Base-by-base conservation (phyloP, 2,329 filamentous ascomycete species). In the Truncatella angustata region DNA sequence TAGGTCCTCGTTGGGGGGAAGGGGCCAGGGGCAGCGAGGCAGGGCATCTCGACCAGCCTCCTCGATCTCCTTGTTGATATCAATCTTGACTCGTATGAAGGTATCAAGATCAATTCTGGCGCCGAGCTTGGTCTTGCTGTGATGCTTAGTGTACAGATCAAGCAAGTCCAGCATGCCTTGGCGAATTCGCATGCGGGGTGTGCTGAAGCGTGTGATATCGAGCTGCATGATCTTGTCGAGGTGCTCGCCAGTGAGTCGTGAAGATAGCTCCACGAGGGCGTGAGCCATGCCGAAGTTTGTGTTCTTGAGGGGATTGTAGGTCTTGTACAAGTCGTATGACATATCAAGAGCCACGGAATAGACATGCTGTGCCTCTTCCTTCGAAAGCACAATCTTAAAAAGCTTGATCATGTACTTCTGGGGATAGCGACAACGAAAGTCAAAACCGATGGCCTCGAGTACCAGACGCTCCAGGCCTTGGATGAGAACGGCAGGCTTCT, bases 391-490 rank as follows among this genome's bases (percentile, higher is more conserved):
- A 42, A 73, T 73, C 63, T 86, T 82, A 47, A 85, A 78, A 23
- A 96, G 78, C 72, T 97, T 97, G 59, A 91, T 80, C 37, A 97
- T 76, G 20, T 90, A 78, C 57, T 91, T 90, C 61, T 97, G 91
- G 1, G 93, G 91, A 63, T 96, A 88, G 34, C 91, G 86, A 53
- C 86, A 92, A 32, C 92, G 85, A 66, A 97, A 97, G 69, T 99
- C 93, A 69, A 99, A 99, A 56, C 89, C 87, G 26, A 92, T 88
- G 2, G 90, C 88, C 71, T 99, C 94, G 48, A 99, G 85, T 71
- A 97, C 95, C 51, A 96, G 82, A 4, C 94, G 84, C 72, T 99
- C 94, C 3, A 97, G 81, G 2, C 90, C 91, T 56, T 97, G 91
- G 58, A 97, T 88, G 53, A 87, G 83, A 58, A 91, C 88, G 12